Evolutionary conservation across 2,329 filamentous ascomycete species (phyloP), one percentile per base, ranked within the genome.

Genomic region (Periconia sp.): DNA sequence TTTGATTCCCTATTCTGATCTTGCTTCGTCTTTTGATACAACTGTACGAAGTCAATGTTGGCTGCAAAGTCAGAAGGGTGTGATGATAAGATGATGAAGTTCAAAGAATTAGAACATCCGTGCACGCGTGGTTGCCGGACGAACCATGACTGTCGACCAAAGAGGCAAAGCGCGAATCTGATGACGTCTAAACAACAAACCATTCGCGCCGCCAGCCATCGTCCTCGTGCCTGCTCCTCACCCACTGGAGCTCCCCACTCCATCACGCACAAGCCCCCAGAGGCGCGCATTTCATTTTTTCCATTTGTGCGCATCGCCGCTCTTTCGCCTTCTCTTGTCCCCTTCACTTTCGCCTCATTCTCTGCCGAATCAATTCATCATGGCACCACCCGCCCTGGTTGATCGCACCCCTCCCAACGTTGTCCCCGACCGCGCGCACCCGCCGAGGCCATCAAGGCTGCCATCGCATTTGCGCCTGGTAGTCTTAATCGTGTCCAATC

Each of bases 401-500:
- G 65, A 71, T 40, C 70, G 69, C 63, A 56, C 57, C 23, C 57
- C 62, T 55, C 64, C 69, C 18, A 51, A 57, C 15, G 63, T 69
- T 30, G 56, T 73, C 23, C 56, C 63, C 10, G 58, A 60, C 52
- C 55, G 62, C 37, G 60, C 61, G 48, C 15, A 7, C 43, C 56
- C 62, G 45, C 63, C 65, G 20, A 54, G 57, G 20, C 62, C 61
- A 48, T 69, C 69, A 46, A 60, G 67, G 50, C 66, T 78, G 43
- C 74, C 74, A 9, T 46, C 61, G 15, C 58, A 57, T 41, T 57
- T 79, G 54, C 74, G 74, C 54, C 72, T 79, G 46, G 70, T 73
- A 20, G 69, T 79, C 44, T 68, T 77, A 27, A 72, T 83, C n/a
- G 52, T 81, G 17, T 68, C 81, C 54, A 85, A 79, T 73, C 79